These are phyloP conservation scores for Mycena sanguinolenta DNA, from an alignment of 768 basidiomycete species.

Conservation along the genomic window DNA sequence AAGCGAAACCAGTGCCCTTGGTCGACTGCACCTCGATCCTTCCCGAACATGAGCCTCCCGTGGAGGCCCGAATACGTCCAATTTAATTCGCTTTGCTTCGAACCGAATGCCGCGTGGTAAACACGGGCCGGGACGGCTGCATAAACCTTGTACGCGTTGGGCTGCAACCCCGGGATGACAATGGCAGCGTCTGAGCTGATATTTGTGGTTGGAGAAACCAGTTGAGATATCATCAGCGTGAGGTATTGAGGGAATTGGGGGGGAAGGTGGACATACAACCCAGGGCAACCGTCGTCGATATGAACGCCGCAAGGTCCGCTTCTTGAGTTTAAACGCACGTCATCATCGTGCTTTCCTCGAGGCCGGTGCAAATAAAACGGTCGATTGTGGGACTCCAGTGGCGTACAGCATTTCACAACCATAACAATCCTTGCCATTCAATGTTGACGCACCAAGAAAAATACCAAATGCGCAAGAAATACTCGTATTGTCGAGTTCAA, in stretches of 20 bases:
- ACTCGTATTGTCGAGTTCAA: neutral
- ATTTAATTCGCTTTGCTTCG: constrained; percentile 51
- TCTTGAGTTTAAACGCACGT: constrained; percentile 36
- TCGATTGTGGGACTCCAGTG: neutral
- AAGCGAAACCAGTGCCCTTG: constrained; percentile 39
- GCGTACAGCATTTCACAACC: neutral
- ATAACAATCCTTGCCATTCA: neutral
- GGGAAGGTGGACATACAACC: constrained; percentile 31
- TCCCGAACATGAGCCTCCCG: constrained; percentile 71
- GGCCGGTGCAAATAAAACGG: constrained; percentile 9
- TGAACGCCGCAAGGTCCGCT: constrained; percentile 37
- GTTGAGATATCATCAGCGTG: constrained; percentile 34
- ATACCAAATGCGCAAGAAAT: neutral
- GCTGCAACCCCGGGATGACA: constrained; percentile 51
- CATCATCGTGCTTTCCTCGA: constrained; percentile 36
- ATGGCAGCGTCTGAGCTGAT: constrained; percentile 4
- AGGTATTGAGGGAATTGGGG: constrained; percentile 27
- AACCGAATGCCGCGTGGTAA: constrained; percentile 65
- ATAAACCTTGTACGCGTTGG: constrained; percentile 60
- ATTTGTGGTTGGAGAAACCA: constrained; percentile 28
- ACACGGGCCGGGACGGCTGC: constrained; percentile 70
- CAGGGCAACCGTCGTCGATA: constrained; percentile 25
- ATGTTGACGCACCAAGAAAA: neutral
- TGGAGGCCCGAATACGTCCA: constrained; percentile 74
- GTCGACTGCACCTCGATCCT: constrained; percentile 51